Evolutionary conservation across 2,329 filamentous ascomycete genomes (phyloP), one percentile per base, ranked within the genome.

Genomic region (Trichoderma atrobrunneum): DNA sequence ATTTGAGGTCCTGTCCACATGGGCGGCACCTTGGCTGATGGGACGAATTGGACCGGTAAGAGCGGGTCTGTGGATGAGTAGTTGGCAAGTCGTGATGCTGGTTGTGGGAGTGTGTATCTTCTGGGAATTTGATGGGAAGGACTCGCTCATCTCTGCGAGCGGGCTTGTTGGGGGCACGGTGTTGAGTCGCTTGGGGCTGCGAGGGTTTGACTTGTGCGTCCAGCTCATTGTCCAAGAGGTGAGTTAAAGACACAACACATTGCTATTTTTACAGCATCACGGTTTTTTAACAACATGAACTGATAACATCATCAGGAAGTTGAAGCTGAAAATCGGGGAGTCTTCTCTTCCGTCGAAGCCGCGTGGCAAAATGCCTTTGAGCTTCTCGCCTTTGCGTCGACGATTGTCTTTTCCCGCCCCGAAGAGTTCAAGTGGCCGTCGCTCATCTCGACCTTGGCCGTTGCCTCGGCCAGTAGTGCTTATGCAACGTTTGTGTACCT

Each of bases 321-420:
- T 24, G 83, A 87, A 54, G 81, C 83, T 18, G 80, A 84, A n/a
- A 78, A 84, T 51, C 87, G 92, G n/a, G 92, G 91, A 1, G 82
- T 85, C 0, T 94, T 95, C 75, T 93, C 91, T 0, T 84, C 90
- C 0, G 86, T 89, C 8, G 92, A 95, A 78, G 87, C 89, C 10
- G 86, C 89, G 0, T 85, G 90, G 51, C 92, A 94, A 78, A 94
- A 90, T 73, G 75, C 87, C 0, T 93, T 93, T 73, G 92, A 94
- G 79, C 84, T 94, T 62, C 79, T 90, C 1, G 90, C 91, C 0
- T 94, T 89, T 77, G 85, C 85, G 0, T 85, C 86, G 0, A 94
- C 92, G 0, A 89, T 93, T 72, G 77, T 90, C 5, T 93, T 90
- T 73, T 84, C 87, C 1, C 81, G 82, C 0, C 91, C 92, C 0